These are phyloP conservation scores for Mycena floridula DNA, from an alignment of 768 basidiomycete species.

Conservation along the genomic window DNA sequence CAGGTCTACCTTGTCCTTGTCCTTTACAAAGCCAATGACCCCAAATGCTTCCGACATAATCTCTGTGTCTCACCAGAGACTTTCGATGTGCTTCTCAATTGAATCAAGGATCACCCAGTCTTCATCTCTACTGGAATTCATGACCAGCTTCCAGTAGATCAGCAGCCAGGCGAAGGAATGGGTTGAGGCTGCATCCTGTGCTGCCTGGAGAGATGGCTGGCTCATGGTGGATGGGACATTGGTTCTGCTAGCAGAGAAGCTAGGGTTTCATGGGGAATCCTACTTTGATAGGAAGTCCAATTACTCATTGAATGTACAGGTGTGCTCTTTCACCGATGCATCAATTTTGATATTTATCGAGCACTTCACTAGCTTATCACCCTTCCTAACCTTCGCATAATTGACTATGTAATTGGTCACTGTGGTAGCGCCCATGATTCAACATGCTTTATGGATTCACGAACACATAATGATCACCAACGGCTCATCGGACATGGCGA, in stretches of 20 bases:
- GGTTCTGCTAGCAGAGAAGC: slow-evolving; percentile 10
- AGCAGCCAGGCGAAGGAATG: slow-evolving; percentile 11
- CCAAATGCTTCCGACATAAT: neutral
- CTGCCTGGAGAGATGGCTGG: slow-evolving; percentile 15
- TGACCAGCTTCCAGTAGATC: neutral
- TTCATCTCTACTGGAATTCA: neutral
- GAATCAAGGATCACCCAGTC: neutral
- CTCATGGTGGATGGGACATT: slow-evolving; percentile 15
- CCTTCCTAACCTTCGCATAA: slow-evolving; percentile 6
- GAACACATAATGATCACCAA: slow-evolving; percentile 9
- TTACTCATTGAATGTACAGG: slow-evolving; percentile 20
- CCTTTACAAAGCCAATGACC: slow-evolving; percentile 1
- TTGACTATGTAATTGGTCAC: slow-evolving; percentile 9
- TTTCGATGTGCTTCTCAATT: neutral
- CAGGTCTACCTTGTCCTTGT: slow-evolving; percentile 1
- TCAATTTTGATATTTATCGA: neutral
- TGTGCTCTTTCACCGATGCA: slow-evolving; percentile 3
- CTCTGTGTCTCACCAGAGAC: neutral
- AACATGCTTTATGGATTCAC: slow-evolving; percentile 9
- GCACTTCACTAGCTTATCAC: slow-evolving; percentile 3
- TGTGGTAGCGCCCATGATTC: slow-evolving; percentile 8
- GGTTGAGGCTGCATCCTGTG: slow-evolving; percentile 15
- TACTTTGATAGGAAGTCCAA: slow-evolving; percentile 22
- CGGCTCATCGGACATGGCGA: slow-evolving; percentile 11
- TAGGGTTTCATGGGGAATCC: slow-evolving; percentile 17